Base-by-base conservation (phyloP, 2,329 filamentous ascomycete genomes). In the Dactylonectria macrodidyma region DNA sequence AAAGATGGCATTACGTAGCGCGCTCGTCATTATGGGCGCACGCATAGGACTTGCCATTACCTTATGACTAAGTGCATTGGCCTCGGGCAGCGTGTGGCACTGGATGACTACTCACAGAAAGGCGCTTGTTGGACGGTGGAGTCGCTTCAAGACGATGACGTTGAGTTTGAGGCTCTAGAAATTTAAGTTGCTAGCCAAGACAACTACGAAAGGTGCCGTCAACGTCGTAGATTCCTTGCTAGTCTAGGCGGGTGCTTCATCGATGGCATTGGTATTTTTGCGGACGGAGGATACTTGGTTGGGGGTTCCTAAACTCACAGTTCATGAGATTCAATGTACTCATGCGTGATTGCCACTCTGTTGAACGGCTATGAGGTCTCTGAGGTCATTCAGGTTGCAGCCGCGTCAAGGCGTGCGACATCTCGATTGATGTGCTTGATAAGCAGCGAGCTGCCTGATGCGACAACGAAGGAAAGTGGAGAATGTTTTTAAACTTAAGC, bases 21-120 rank as follows among this genome's bases (percentile, higher is more conserved):
- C 48, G 5, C n/a, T 51, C 26, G 48, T 34, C 48, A 26, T 51
- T 3, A 47, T 59, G 10, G 56, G 56, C 6, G 36, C 36, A 9
- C 24, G 56, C 12, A 48, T 59, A 26, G 56, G 56, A n/a, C 56
- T 59, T 38, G 56, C 36, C 26, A 59, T 59, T 22, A 41, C 56
- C 19, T 1, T 1, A 19, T 19, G 19, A 19, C 19, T 5, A 44
- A 26, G 26, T 41, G 56, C 16, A 41, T 59, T 8, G 56, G 56
- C 41, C 19, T 16, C 5, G 56, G 56, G 9, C 56, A 44, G n/a
- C 41, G 56, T 4, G 36, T 59, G 22, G 26, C 48, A 7, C 11
- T 59, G 22, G 56, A 41, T 24, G 56, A 59, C 56, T 38, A 47
- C 46, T 59, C 56, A n/a, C 41, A 59, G 48, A 34, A 33, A 26